These are phyloP conservation scores for Acacia pycnantha DNA, from an alignment of 331 rosid species.

Conservation along the genomic window DNA sequence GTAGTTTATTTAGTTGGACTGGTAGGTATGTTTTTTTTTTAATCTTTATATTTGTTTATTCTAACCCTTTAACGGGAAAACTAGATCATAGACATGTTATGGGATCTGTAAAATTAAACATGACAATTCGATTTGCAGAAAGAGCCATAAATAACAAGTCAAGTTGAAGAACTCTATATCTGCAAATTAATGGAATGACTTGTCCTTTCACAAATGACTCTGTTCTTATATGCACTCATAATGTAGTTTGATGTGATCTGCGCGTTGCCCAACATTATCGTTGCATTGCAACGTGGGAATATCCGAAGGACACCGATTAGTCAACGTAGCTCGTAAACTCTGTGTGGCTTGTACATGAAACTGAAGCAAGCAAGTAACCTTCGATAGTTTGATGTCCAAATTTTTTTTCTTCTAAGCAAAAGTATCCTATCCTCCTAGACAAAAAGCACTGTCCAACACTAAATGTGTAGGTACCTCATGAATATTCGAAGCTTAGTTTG, in stretches of 20 bases:
- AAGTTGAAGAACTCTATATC: neutral
- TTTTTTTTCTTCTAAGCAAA: rapidly evolving
- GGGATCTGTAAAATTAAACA: neutral
- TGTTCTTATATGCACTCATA: neutral
- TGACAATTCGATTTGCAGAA: neutral
- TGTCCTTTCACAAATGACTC: neutral
- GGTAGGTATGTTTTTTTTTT: conserved; percentile 34
- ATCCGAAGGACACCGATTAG: neutral
- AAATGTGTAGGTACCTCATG: rapidly evolving
- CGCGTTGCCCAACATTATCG: no score
- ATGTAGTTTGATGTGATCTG: neutral
- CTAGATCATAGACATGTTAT: neutral
- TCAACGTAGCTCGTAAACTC: neutral
- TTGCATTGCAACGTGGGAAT: neutral
- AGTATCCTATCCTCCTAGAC: rapidly evolving
- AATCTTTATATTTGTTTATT: neutral
- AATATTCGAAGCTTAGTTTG: rapidly evolving
- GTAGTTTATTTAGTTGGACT: conserved; percentile 65
- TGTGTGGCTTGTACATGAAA: neutral
- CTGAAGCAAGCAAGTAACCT: neutral
- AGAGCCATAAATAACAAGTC: neutral
- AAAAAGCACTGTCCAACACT: no score
- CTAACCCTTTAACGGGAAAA: neutral
- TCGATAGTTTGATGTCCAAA: neutral
- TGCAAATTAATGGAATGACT: neutral